These are phyloP conservation scores for Pseudogymnoascus sp. DNA, from an alignment of 2,329 filamentous ascomycete species.

Conservation along the genomic window DNA sequence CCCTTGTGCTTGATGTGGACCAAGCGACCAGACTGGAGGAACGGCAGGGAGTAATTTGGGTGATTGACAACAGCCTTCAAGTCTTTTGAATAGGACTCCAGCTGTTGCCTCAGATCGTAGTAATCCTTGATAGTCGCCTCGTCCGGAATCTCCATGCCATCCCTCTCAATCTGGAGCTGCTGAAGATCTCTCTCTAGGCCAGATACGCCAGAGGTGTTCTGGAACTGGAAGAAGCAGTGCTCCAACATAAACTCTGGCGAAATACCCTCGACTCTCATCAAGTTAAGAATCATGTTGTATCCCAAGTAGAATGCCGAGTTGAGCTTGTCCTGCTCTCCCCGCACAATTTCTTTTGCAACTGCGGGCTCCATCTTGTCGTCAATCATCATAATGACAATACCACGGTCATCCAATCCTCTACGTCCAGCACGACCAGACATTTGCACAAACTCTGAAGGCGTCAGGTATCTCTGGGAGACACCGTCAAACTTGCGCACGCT, in stretches of 20 bases:
- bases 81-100: constrained; percentile 76
- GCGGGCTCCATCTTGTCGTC: constrained; percentile 92
- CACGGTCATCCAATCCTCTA: constrained; percentile 92
- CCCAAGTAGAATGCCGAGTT: constrained; percentile 97
- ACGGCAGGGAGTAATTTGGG: constrained; percentile 76
- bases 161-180: constrained; percentile 66
- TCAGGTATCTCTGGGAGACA: constrained; percentile 68
- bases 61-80: constrained; percentile 90
- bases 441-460: constrained; percentile 93
- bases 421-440: constrained; percentile 97
- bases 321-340: constrained; percentile 90
- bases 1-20: constrained; percentile 75
- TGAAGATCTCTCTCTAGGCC: constrained; percentile 74
- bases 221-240: constrained; percentile 95
- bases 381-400: constrained; percentile 99
- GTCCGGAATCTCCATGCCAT: constrained; percentile 69
- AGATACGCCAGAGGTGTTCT: constrained; percentile 83
- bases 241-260: constrained; percentile 99
- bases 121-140: constrained; percentile 89
- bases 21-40: constrained; percentile 78
- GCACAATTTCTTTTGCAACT: constrained; percentile 89
- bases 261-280: constrained; percentile 97
- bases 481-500: constrained; percentile 95
- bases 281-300: constrained; percentile 98
- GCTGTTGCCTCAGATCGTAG: constrained; percentile 77